phyloP scores from a whole-genome alignment of 1,284 basidiomycete species.

The Coniferiporia sulphurascens region DNA sequence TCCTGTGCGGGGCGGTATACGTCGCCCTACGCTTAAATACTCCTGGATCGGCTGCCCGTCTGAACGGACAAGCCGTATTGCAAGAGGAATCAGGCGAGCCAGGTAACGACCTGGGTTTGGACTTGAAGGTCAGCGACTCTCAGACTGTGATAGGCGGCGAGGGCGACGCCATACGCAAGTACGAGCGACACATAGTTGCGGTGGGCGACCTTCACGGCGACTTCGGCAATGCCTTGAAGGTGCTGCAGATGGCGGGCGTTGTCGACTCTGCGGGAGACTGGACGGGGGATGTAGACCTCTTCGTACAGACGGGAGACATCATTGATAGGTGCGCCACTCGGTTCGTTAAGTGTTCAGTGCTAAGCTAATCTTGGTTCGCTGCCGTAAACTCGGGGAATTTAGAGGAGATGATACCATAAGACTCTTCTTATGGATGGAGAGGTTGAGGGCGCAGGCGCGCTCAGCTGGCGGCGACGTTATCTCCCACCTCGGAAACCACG shows the following conservation, averaged over 20 bases:
- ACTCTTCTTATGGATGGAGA: slow-evolving; percentile 79
- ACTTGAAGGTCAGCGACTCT: not conserved
- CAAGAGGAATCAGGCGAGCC: not conserved
- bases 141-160: not conserved
- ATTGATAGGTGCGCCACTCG: slow-evolving; percentile 63
- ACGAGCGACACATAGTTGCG: slow-evolving; percentile 56
- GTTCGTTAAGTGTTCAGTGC: not conserved
- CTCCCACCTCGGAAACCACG: slow-evolving; percentile 84
- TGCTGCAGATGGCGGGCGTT: slow-evolving; percentile 74
- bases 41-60: not conserved
- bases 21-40: slow-evolving; percentile 1
- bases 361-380: slow-evolving; percentile 8
- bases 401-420: slow-evolving; percentile 85
- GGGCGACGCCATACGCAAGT: slow-evolving; percentile 17
- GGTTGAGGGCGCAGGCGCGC: slow-evolving; percentile 70
- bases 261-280: slow-evolving; percentile 67
- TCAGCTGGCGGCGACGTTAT: slow-evolving; percentile 68
- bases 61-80: not conserved
- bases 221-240: slow-evolving; percentile 62
- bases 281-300: slow-evolving; percentile 73
- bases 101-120: not conserved
- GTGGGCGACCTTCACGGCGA: slow-evolving; percentile 84
- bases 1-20: slow-evolving; percentile 8
- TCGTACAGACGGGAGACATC: slow-evolving; percentile 93
- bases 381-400: not conserved